Evolutionary conservation across 495 filamentous ascomycete species (phyloP).

Genomic region (Penicillium taxi): DNA sequence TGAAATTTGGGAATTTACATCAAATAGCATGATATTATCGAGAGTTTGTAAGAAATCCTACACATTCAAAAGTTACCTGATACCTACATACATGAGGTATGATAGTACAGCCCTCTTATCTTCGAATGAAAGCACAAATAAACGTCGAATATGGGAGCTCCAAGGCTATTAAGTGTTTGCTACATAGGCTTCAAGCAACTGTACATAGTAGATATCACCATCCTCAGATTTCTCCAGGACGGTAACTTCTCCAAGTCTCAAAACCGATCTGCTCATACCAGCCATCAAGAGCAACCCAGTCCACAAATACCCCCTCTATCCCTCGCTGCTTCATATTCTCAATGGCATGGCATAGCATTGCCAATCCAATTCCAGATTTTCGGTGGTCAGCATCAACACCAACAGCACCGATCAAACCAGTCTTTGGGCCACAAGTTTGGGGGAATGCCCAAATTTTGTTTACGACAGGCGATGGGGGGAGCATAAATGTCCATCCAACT

Average conservation of each 20-base stretch:
- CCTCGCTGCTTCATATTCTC: slow-evolving; percentile 42
- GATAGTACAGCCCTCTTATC: no score
- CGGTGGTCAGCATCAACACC: slow-evolving; percentile 38
- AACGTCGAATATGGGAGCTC: no score
- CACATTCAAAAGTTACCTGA: no score
- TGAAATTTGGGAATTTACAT: no score
- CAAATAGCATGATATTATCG: no score
- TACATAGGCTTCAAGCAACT: background rate
- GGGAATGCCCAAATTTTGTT: slow-evolving; percentile 40
- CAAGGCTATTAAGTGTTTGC: no score
- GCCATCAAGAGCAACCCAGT: slow-evolving; percentile 42
- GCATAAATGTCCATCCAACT: slow-evolving; percentile 46
- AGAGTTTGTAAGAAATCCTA: no score
- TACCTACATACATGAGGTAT: no score
- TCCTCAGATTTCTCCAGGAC: slow-evolving; percentile 22
- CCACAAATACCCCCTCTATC: slow-evolving; percentile 42
- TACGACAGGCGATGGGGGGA: slow-evolving; percentile 23
- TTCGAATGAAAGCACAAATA: no score
- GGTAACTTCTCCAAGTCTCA: slow-evolving; percentile 37
- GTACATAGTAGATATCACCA: background rate
- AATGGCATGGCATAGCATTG: slow-evolving; percentile 41
- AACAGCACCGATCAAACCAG: slow-evolving; percentile 44
- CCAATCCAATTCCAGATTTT: slow-evolving; percentile 38
- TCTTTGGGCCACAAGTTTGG: slow-evolving; percentile 35
- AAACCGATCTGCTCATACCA: slow-evolving; percentile 47